Evolutionary conservation across 352 stramenopile species (phyloP), one percentile per base, ranked within the genome.

Genomic region (Pythium brachiatum): DNA sequence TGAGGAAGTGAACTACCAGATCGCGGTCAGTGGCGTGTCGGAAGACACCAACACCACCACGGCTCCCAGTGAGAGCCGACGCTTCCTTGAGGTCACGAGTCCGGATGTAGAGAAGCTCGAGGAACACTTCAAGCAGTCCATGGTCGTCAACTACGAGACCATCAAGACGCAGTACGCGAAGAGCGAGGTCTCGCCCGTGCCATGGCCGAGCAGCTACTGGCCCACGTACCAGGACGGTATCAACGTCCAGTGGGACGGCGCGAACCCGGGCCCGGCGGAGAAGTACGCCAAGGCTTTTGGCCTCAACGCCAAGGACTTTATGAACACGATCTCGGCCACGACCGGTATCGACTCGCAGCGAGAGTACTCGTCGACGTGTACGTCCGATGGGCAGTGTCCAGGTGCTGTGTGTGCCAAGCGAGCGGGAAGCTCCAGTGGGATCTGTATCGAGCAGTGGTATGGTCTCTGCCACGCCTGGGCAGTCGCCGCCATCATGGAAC

Each of bases 221-320:
- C 78, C 80, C 3, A 73, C 63, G 31, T 88, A 82, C 67, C 61
- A 76, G 34, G 80, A 89, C 68, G 72, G 78, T 48, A 89, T 89
- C 73, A 88, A 89, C 70, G 54, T 69, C 60, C 58, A 68, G 7
- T 77, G 78, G 60, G 27, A 44, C 26, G 16, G 8, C 8, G 29
- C 50, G 0, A 29, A 66, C 23, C 31, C 55, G n/a, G 60, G 48
- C 27, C 54, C 65, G 12, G 39, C 59, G 0, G 65, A 72, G n/a
- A 72, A 72, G 56, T 73, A 73, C 31, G 66, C 66, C 2, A 56
- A 32, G 41, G 67, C 67, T 0, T 70, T 58, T 26, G 58, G 53
- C 20, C 21, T 47, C 29, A 29, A 66, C 41, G 31, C 48, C 21
- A 64, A 59, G 34, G 8, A 52, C 21, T 74, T 74, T 21, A 68